Conservation (phyloP, 2,329 filamentous ascomycete genomes). For the Orbilia brochopaga region DNA sequence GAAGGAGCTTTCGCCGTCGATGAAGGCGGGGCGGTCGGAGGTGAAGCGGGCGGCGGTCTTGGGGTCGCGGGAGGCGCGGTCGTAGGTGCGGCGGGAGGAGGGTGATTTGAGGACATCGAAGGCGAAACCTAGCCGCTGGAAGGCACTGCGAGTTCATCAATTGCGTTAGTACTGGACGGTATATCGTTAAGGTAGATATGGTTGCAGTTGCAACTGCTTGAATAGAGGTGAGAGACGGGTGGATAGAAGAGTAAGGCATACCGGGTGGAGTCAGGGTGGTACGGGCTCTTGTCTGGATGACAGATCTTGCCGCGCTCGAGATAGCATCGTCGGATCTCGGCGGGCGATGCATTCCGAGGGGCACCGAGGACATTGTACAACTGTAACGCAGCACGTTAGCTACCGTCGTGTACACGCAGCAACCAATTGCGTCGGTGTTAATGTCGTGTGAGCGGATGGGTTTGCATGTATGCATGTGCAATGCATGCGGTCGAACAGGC, state of each 20-base stretch:
- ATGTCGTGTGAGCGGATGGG: no score
- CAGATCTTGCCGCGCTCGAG: constrained; percentile 59
- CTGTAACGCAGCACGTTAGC: constrained; percentile 21
- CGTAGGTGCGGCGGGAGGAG: constrained; percentile 57
- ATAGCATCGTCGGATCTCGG: constrained; percentile 58
- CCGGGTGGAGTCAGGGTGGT: constrained; percentile 58
- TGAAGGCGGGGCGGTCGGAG: constrained; percentile 55
- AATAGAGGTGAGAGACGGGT: no score
- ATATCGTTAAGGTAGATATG: background rate
- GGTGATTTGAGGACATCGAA: constrained; percentile 59
- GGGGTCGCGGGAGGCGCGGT: constrained; percentile 56
- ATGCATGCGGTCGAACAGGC: no score
- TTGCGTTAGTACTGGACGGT: background rate
- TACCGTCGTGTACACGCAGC: background rate
- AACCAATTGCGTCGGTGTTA: no score
- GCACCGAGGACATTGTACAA: constrained; percentile 58
- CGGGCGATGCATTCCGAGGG: constrained; percentile 55
- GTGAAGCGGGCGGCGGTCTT: constrained; percentile 54
- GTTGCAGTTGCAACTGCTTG: no score
- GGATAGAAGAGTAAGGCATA: constrained; percentile 16
- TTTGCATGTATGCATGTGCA: no score
- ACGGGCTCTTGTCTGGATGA: constrained; percentile 58
- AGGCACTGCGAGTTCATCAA: constrained; percentile 55
- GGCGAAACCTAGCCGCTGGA: constrained; percentile 59
- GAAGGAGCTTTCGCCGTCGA: constrained; percentile 59